phyloP scores from a whole-genome alignment of 257 asterid species.

The Ilex aquifolium region DNA sequence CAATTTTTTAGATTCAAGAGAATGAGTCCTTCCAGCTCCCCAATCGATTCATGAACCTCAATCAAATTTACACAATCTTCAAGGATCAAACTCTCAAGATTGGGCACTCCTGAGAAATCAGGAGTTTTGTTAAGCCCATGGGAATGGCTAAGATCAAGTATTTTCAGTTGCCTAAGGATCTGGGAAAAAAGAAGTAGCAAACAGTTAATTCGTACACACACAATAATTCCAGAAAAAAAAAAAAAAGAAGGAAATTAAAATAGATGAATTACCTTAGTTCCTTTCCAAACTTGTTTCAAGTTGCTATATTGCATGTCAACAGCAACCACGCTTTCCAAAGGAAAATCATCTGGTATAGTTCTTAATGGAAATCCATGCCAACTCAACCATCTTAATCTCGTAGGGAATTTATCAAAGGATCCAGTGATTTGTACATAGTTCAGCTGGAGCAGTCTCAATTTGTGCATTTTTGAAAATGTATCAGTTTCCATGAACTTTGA shows the following conservation, averaged over 20 bases:
- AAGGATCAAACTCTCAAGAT: not conserved
- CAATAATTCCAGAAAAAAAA: no score
- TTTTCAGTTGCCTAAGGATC: not conserved
- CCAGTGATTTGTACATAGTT: not conserved
- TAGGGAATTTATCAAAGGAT: not conserved
- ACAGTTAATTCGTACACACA: no score
- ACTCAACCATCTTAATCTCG: not conserved
- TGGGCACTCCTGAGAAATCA: not conserved
- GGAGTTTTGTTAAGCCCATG: not conserved
- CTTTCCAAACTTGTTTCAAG: not conserved
- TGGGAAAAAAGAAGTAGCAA: not conserved
- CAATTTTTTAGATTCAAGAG: not conserved
- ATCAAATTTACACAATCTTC: not conserved
- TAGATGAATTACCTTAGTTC: no score
- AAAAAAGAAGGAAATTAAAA: no score
- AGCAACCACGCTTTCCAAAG: not conserved
- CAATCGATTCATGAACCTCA: not conserved
- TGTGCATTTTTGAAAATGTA: no score
- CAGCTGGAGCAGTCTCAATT: no score
- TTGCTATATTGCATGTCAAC: constrained; percentile 2
- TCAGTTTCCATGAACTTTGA: no score
- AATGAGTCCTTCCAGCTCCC: not conserved
- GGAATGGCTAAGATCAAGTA: not conserved
- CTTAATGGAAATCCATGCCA: constrained; percentile 2
- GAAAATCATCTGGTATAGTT: constrained; percentile 2